Evolutionary conservation across 1,284 basidiomycete genomes (phyloP).

Genomic region (Rhodotorula sp.): DNA sequence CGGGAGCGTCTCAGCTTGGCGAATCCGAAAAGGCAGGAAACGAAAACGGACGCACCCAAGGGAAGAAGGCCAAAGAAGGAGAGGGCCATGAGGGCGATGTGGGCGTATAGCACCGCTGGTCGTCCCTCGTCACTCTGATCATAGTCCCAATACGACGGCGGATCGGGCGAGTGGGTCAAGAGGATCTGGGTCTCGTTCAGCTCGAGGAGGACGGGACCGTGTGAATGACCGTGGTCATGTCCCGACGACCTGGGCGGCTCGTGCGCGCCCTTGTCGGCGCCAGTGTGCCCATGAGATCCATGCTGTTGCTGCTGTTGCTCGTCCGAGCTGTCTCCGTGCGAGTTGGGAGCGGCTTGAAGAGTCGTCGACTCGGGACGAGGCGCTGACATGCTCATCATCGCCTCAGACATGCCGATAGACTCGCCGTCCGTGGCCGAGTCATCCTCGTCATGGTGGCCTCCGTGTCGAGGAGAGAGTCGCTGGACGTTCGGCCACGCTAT

Average conservation of each 20-base stretch:
- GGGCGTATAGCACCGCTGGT: constrained; percentile 61
- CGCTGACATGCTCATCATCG: no score
- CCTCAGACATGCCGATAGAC: no score
- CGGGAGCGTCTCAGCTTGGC: not conserved
- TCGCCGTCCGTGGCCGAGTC: no score
- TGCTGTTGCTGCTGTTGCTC: no score
- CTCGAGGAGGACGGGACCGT: constrained; percentile 38
- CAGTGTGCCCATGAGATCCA: no score
- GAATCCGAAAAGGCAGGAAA: not conserved
- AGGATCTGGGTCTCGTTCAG: constrained; percentile 72
- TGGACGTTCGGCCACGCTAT: no score
- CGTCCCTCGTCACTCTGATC: constrained; percentile 52
- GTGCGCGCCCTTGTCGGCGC: no score
- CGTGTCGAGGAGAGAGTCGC: no score
- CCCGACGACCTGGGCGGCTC: not conserved
- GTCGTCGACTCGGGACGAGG: no score
- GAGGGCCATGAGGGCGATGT: constrained; percentile 64
- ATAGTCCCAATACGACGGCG: constrained; percentile 63
- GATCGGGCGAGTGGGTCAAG: constrained; percentile 62
- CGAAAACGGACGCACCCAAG: constrained; percentile 54
- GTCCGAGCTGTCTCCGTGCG: no score
- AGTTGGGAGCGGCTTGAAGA: no score
- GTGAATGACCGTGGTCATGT: constrained; percentile 17
- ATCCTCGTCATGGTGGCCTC: no score
- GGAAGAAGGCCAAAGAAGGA: constrained; percentile 76